Conservation (phyloP, 352 stramenopile genomes). For the Phytophthora pluvialis region DNA sequence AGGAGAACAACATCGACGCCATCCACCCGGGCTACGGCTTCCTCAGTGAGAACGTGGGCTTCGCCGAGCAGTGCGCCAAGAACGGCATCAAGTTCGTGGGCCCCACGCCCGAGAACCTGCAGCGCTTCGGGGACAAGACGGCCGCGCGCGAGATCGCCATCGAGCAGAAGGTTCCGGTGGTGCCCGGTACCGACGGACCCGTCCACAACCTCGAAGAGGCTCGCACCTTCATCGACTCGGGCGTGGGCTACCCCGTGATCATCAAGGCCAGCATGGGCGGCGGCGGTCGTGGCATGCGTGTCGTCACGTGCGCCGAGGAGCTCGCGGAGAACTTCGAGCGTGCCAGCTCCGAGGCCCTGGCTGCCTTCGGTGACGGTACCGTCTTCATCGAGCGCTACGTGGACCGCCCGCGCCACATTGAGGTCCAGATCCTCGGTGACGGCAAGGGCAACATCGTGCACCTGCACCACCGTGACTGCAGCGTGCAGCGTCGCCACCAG, state of each 20-base stretch:
- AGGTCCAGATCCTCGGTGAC: constrained; percentile 98
- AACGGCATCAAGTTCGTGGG: constrained; percentile 96
- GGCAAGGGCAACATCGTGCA: constrained; percentile 94
- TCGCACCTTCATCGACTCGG: constrained; percentile 89
- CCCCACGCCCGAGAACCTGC: constrained; percentile 93
- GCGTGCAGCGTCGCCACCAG: constrained; percentile 97
- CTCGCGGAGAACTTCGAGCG: constrained; percentile 90
- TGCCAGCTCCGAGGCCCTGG: constrained; percentile 86
- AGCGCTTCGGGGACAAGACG: constrained; percentile 91
- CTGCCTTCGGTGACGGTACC: constrained; percentile 94
- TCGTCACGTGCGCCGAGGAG: constrained; percentile 85
- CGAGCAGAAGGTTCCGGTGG: constrained; percentile 87
- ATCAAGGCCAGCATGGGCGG: constrained; percentile 98
- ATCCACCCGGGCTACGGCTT: constrained; percentile 99
- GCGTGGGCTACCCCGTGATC: constrained; percentile 95
- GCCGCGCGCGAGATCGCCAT: constrained; percentile 90
- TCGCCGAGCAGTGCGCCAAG: constrained; percentile 92
- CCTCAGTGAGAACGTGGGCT: constrained; percentile 95
- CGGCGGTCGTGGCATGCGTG: constrained; percentile 97
- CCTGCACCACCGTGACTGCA: constrained; percentile 98
- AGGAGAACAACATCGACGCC: constrained; percentile 93
- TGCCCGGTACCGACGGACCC: constrained; percentile 90
- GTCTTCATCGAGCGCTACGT: constrained; percentile 98
- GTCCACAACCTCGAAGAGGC: constrained; percentile 92
- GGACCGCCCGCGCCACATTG: constrained; percentile 95